These are phyloP conservation scores for Melaleuca quinquenervia DNA, from an alignment of 345 rosid species.

Conservation along the genomic window DNA sequence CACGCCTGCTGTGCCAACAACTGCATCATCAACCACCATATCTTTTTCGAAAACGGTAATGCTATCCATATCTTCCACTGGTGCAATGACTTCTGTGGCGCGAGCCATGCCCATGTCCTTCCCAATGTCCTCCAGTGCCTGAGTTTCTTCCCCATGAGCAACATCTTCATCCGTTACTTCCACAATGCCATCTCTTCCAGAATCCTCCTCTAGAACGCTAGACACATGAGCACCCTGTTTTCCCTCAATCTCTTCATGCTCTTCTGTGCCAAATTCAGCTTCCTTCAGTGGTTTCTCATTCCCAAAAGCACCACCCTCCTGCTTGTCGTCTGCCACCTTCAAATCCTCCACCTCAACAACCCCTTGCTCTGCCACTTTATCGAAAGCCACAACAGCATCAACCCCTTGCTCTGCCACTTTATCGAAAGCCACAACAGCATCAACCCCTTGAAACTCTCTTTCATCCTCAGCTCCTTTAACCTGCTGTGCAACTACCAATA, in stretches of 20 bases:
- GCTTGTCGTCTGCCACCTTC: neutral
- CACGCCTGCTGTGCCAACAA: neutral
- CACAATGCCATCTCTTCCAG: neutral
- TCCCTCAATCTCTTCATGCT: neutral
- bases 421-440: neutral
- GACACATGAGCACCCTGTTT: neutral
- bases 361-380: neutral
- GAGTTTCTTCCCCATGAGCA: neutral
- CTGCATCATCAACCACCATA: slow-evolving; percentile 1
- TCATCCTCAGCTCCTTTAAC: neutral
- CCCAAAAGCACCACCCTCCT: neutral
- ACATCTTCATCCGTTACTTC: neutral
- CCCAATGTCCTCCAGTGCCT: neutral
- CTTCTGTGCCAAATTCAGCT: neutral
- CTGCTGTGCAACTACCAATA: neutral
- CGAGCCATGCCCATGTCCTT: neutral
- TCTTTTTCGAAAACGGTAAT: neutral
- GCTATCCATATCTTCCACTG: neutral
- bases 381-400: neutral
- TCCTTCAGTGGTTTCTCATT: neutral
- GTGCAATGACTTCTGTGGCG: neutral
- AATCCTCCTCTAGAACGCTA: neutral
- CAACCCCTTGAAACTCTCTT: neutral
- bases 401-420: neutral
- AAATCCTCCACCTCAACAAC: neutral